Evolutionary conservation across 805 yeast species (phyloP), one percentile per base, ranked within the genome.

Genomic region (Phaffomyces thermotolerans): DNA sequence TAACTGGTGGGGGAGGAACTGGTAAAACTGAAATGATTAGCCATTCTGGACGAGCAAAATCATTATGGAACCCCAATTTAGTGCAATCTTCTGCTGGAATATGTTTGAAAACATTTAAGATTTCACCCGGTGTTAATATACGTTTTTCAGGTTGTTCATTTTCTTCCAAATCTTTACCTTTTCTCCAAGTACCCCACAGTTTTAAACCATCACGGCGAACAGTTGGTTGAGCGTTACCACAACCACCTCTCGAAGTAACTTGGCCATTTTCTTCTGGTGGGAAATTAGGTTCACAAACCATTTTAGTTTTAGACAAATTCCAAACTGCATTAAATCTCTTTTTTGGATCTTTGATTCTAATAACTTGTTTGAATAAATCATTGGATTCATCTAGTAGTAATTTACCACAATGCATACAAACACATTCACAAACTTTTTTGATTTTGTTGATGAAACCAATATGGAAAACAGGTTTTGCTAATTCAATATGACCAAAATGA

Each of bases 21-120:
- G 99, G 99, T 57, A 93, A 72, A n/a, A 93, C 98, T 2, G 98
- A 89, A 53, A 93, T 78, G 48, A 93, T 75, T 81, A 93, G 79
- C 99, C 99, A 93, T 68, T 93, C 99, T 3, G 99, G 99, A 57
- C 99, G 82, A 2, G 99, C 93, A 58, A 87, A 93, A 61, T 93
- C 97, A 62, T 89, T 95, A 60, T 85, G 87, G 67, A 93, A 83
- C 6, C 99, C 99, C 48, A 93, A 63, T 53, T 77, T 79, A 37
- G 65, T 71, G 49, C 95, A 80, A 62, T 93, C 99, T 58, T 84
- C 84, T 15, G 84, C 72, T 33, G 87, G 78, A 42, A 93, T 93
- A 63, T 89, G 98, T 65, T 83, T 88, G 68, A 93, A 86, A 37
- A 93, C 95, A 57, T 84, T 88, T 54, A 86, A 73, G 52, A 93